phyloP scores from a whole-genome alignment of 768 basidiomycete genomes.

The Austroboletus eburneus region DNA sequence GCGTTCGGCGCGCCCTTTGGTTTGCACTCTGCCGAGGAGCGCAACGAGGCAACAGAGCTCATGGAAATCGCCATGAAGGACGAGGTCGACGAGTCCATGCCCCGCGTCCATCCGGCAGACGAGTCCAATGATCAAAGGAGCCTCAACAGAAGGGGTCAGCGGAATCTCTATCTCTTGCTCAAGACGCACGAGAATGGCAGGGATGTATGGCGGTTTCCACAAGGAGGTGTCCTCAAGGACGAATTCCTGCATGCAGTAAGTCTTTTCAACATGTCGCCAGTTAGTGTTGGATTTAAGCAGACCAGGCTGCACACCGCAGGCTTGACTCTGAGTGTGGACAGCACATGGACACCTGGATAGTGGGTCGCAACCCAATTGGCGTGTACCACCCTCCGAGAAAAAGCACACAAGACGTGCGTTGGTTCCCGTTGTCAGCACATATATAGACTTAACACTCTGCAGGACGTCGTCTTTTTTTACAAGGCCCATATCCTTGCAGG shows the following conservation, averaged over 20 bases:
- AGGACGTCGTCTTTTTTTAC: slow-evolving; percentile 85
- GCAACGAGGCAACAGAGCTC: slow-evolving; percentile 47
- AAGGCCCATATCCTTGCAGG: slow-evolving; percentile 93
- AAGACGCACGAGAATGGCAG: slow-evolving; percentile 44
- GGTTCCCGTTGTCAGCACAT: neutral
- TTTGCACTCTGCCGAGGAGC: slow-evolving; percentile 38
- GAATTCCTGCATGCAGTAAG: slow-evolving; percentile 78
- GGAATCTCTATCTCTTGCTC: slow-evolving; percentile 87
- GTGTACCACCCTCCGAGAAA: slow-evolving; percentile 53
- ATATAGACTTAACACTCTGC: slow-evolving; percentile 4
- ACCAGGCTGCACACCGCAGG: slow-evolving; percentile 69
- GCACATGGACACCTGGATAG: slow-evolving; percentile 91
- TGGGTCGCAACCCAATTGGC: slow-evolving; percentile 86
- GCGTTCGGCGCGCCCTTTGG: slow-evolving; percentile 70
- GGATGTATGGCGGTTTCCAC: slow-evolving; percentile 78
- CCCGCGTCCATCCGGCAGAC: slow-evolving; percentile 62
- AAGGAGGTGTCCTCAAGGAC: slow-evolving; percentile 53
- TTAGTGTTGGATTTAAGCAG: neutral
- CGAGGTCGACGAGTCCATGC: slow-evolving; percentile 58
- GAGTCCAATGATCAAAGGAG: slow-evolving; percentile 57
- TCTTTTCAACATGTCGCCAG: neutral
- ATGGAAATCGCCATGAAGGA: slow-evolving; percentile 56
- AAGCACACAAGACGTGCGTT: slow-evolving; percentile 36
- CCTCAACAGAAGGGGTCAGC: slow-evolving; percentile 75
- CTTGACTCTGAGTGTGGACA: slow-evolving; percentile 70